Base-by-base conservation (phyloP, 495 filamentous ascomycete species). In the Aspergillus saccharolyticus region DNA sequence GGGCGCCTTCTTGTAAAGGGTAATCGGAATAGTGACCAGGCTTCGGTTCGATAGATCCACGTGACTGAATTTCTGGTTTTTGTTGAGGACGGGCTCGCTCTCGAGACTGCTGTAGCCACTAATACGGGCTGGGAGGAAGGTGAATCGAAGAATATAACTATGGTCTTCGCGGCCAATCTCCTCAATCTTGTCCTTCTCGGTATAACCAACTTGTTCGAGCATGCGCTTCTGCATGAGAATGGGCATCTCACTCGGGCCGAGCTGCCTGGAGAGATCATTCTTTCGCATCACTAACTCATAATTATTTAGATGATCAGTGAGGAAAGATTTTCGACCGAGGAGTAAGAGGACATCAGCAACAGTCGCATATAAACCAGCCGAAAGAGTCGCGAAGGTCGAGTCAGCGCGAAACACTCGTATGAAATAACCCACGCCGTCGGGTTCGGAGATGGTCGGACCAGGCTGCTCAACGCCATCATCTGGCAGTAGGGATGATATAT, bases 131-230 rank as follows among this genome's bases (percentile, higher is more conserved):
- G 93, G 90, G 50, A 96, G 77, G 68, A 97, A 99, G 21, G 91
- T 89, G 73, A 97, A 97, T 8, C 94, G 90, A 64, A 92, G 92
- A 7, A 99, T 79, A 62, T 97, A 97, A 64, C 91, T 93, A 70
- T 97, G 95, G 70, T 99, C 94, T 69, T 99, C 94, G 45, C 94
- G 84, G n/a, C 94, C 94, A 52, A 99, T 85, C 56, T 97, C 94
- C 65, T 97, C 93, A 44, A 97, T 84, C 42, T 83, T 83, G 66
- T 99, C 95, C 20, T 83, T 84, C 25, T 87, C 81, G n/a, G 86
- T 87, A 66, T 96, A 98, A 14, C 94, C 94, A 28, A 91, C 88
- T 71, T 97, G 90, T 70, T 96, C 88, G 8, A 99, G 79, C 22
- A 99, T 78, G 25, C 86, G 83, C 70, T 96, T 97, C 66, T 99